Base-by-base conservation (phyloP, 495 filamentous ascomycete genomes). In the Penicillium macrosclerotiorum region DNA sequence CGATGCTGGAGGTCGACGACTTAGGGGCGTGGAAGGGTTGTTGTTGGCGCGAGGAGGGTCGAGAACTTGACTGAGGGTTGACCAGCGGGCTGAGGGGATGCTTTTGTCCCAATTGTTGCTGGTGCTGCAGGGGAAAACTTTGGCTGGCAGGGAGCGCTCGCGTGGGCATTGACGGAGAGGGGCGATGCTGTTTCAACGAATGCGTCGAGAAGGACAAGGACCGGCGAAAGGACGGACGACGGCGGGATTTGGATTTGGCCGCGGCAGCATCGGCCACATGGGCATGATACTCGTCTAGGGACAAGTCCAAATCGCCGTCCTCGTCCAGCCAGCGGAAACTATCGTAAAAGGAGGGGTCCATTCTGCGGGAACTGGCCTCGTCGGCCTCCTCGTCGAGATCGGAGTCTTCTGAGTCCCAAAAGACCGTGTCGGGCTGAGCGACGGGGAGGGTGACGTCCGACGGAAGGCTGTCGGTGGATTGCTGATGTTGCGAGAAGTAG, bases 291-390 rank as follows among this genome's bases (percentile, higher is more conserved):
- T 77, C 70, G 47, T 76, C 73, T 23, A 90, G 71, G 20, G 80
- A 79, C 39, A 91, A 65, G 55, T 92, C 84, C 16, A 92, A 68
- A 38, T 87, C 80, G 11, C 84, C 81, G 48, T 88, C 84, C 48
- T 88, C 86, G 19, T 94, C 88, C 41, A 92, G 68, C 87, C 88
- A 90, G 24, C 83, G 79, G 53, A 91, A 87, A 45, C 75, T 84
- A 41, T 89, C 84, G 46, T 80, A 79, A 38, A 89, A 73, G 29
- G 68, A 66, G 37, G 72, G 68, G 42, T 74, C 69, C 61, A 78
- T 76, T n/a, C 68, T 68, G 25, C n/a, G 36, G 68, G 57, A 26
- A 52, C 63, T 5, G 57, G 55, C 61, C 14, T 55, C 39, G 14
- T 44, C 35, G 3, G 23, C 30, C 12, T 44, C 51, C 35, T 17